Percentiles rank a stretch among this genome's conserved stretches.
Conservation (phyloP, 73 alveolate species). For the Tetrahymena elliotti region DNA sequence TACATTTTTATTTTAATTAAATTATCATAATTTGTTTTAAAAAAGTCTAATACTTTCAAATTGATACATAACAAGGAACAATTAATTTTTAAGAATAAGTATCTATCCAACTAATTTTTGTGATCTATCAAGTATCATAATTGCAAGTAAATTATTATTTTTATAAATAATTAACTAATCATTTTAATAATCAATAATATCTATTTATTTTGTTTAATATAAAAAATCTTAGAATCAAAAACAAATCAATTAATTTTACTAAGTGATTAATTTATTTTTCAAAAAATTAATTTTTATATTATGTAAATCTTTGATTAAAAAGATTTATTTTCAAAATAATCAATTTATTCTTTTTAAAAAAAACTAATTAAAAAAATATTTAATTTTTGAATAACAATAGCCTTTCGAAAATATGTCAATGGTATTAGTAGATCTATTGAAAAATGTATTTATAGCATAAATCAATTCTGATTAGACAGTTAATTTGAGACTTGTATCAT, state of each 20-base stretch:
- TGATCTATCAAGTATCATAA: not conserved
- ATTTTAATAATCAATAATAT: too few species aligned
- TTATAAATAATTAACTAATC: too few species aligned
- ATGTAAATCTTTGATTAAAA: too few species aligned
- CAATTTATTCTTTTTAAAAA: too few species aligned
- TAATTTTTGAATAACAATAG: too few species aligned
- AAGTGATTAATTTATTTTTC: too few species aligned
- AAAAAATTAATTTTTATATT: too few species aligned
- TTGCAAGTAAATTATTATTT: not conserved
- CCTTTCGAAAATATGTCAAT: not conserved
- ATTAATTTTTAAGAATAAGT: not conserved
- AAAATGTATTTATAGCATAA: not conserved
- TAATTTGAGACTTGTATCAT: not conserved
- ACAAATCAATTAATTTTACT: too few species aligned
- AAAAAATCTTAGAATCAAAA: too few species aligned
- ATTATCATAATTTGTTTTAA: not conserved
- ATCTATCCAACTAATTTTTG: not conserved
- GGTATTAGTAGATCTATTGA: not conserved
- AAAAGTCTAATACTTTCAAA: not conserved
- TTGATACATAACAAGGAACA: not conserved
- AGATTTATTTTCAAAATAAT: too few species aligned
- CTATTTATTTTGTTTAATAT: too few species aligned
- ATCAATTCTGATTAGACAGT: not conserved
- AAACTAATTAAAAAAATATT: too few species aligned
- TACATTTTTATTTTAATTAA: not conserved